Percentiles rank a stretch among this genome's conserved stretches.
These are phyloP conservation scores for Madurella mycetomatis DNA, from an alignment of 2,329 filamentous ascomycete species.

Conservation along the genomic window DNA sequence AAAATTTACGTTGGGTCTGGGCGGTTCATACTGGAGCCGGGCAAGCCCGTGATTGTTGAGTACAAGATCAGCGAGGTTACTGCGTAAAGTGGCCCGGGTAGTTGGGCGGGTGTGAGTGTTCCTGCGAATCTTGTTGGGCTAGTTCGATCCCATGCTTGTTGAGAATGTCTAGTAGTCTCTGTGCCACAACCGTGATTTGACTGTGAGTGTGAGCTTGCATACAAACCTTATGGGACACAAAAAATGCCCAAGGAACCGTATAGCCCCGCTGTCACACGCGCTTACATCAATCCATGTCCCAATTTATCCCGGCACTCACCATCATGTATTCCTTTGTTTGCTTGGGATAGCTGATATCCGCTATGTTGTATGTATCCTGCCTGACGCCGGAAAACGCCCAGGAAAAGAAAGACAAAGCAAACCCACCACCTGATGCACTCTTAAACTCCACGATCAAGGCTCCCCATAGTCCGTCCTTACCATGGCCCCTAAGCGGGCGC, in stretches of 20 bases:
- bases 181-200: no score
- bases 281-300: no score
- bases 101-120: background rate
- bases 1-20: constrained; percentile 40
- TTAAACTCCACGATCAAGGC: background rate
- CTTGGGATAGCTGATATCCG: background rate
- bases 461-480: background rate
- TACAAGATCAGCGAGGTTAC: constrained; percentile 43
- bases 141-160: background rate
- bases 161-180: no score
- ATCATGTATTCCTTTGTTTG: background rate
- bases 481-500: background rate
- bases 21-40: constrained; percentile 38
- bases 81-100: constrained; percentile 2
- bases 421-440: background rate
- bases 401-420: background rate
- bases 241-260: no score
- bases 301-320: background rate
- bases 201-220: no score
- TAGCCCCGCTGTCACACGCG: no score
- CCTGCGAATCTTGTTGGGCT: background rate
- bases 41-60: constrained; percentile 38
- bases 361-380: background rate
- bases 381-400: background rate
- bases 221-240: no score